Evolutionary conservation across 2,329 filamentous ascomycete genomes (phyloP).

Genomic region (Ascochyta koolunga): DNA sequence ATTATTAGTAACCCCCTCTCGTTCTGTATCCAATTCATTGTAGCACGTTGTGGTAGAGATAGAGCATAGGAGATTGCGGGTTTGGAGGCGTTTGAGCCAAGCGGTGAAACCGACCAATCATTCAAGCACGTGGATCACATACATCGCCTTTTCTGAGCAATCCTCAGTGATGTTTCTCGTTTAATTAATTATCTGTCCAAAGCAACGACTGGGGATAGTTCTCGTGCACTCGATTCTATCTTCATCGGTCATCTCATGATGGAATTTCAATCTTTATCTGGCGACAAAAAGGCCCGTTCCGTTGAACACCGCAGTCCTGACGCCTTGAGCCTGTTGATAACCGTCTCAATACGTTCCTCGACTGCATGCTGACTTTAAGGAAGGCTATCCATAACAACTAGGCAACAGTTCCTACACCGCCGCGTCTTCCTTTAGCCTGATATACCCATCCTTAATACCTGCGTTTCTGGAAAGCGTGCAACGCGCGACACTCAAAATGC

Average conservation of each 20-base stretch:
- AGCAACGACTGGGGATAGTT: background rate
- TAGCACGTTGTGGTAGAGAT: too few relatives aligned
- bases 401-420: constrained; percentile 3
- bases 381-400: background rate
- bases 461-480: background rate
- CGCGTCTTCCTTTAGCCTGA: background rate
- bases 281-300: background rate
- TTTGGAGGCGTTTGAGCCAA: constrained; percentile 11
- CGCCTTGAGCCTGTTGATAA: background rate
- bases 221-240: background rate
- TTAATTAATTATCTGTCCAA: background rate
- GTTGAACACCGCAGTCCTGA: background rate
- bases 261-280: background rate
- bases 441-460: constrained; percentile 1
- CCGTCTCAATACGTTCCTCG: background rate
- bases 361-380: constrained; percentile 7
- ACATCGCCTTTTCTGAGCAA: constrained; percentile 1
- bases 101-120: constrained; percentile 5
- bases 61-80: background rate
- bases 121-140: constrained; percentile 1
- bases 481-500: constrained; percentile 8
- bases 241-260: constrained; percentile 5
- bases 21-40: too few relatives aligned
- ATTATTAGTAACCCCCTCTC: too few relatives aligned
- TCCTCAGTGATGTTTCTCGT: constrained; percentile 1